These are phyloP conservation scores for Ogataea chonburiensis DNA, from an alignment of 805 yeast species.

Conservation along the genomic window DNA sequence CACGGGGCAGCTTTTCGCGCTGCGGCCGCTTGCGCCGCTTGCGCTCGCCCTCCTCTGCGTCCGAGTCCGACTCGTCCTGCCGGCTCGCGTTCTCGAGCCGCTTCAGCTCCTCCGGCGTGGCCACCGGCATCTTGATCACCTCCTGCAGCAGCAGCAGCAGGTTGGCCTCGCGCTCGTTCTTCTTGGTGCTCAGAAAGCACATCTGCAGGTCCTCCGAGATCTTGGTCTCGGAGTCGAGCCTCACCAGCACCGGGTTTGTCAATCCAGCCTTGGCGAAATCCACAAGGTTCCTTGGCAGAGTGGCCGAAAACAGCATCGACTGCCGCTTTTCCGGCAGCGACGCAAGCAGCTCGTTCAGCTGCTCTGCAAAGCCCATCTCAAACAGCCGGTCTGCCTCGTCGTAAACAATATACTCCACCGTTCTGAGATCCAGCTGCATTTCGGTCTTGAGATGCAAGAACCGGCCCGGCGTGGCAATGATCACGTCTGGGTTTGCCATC, in stretches of 20 bases:
- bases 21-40: slow-evolving; percentile 38
- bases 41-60: slow-evolving; percentile 39
- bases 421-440: slow-evolving; percentile 81
- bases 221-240: slow-evolving; percentile 90
- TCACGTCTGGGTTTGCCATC: slow-evolving; percentile 92
- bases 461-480: slow-evolving; percentile 97
- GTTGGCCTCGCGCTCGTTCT: slow-evolving; percentile 87
- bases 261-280: slow-evolving; percentile 98
- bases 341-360: slow-evolving; percentile 82
- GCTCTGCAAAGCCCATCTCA: slow-evolving; percentile 95
- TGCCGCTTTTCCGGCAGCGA: slow-evolving; percentile 82
- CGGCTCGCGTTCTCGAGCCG: slow-evolving; percentile 50
- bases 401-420: slow-evolving; percentile 87
- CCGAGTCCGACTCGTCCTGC: slow-evolving; percentile 53
- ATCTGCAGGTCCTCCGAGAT: slow-evolving; percentile 87
- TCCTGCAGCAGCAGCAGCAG: slow-evolving; percentile 74
- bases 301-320: slow-evolving; percentile 89
- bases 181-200: slow-evolving; percentile 80
- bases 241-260: slow-evolving; percentile 84
- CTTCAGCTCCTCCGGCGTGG: slow-evolving; percentile 64
- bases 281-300: slow-evolving; percentile 86
- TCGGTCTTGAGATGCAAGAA: slow-evolving; percentile 94
- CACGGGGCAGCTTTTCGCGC: slow-evolving; percentile 66
- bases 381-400: slow-evolving; percentile 97
- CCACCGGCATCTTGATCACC: slow-evolving; percentile 79